Percentiles rank a stretch among this genome's conserved stretches.
These are phyloP conservation scores for Cordyceps militaris DNA, from an alignment of 2,329 filamentous ascomycete species.

Conservation along the genomic window DNA sequence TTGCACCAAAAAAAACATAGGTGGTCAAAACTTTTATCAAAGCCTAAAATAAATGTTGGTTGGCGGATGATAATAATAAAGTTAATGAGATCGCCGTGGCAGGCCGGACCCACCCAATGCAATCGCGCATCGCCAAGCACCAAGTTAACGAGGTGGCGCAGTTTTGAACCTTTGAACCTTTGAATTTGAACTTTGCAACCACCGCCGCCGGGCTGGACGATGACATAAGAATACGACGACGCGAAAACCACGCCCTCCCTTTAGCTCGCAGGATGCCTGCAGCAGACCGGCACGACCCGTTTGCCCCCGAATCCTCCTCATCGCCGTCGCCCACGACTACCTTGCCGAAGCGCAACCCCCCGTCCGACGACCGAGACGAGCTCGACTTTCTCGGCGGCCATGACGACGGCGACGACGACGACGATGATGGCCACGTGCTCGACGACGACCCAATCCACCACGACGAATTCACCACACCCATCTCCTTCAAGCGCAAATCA, in stretches of 20 bases:
- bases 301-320: conserved; percentile 30
- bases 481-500: conserved; percentile 68
- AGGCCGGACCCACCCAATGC: background rate
- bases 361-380: conserved; percentile 39
- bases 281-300: conserved; percentile 27
- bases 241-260: background rate
- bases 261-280: conserved; percentile 33
- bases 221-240: conserved; percentile 26
- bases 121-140: conserved; percentile 8
- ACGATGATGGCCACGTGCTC: conserved; percentile 33
- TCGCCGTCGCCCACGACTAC: conserved; percentile 24
- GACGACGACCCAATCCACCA: conserved; percentile 48
- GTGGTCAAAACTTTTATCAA: too few relatives aligned
- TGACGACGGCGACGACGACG: conserved; percentile 30
- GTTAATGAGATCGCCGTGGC: background rate
- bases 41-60: too few relatives aligned
- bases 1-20: too few relatives aligned
- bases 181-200: conserved; percentile 7
- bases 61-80: too few relatives aligned
- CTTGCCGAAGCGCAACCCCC: conserved; percentile 18
- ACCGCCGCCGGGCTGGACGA: conserved; percentile 20
- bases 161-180: background rate
- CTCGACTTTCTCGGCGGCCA: conserved; percentile 35
- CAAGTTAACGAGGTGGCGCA: conserved; percentile 6
- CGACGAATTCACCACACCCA: conserved; percentile 39